phyloP scores from a whole-genome alignment of 129 eudicot species.

The Solidago caesia region DNA sequence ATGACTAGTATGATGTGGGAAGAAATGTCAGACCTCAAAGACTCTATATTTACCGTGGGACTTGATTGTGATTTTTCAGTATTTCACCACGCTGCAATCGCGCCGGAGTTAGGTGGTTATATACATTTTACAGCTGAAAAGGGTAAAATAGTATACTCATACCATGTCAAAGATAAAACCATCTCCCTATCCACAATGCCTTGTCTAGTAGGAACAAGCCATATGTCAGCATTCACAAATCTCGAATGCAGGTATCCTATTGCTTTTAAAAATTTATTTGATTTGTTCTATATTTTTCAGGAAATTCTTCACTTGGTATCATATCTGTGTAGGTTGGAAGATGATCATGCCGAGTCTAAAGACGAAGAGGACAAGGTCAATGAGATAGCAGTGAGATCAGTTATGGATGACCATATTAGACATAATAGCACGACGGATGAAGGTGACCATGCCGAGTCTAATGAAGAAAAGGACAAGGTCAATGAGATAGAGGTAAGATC shows the following conservation, averaged over 20 bases:
- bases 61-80: no score
- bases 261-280: no score
- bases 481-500: slow-evolving; percentile 8
- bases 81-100: not conserved
- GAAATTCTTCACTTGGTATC: no score
- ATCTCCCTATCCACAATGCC: slow-evolving; percentile 12
- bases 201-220: not conserved
- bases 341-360: no score
- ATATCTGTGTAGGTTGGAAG: slow-evolving; percentile 7
- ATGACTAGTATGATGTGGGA: not conserved
- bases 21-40: slow-evolving; percentile 15
- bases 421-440: not conserved
- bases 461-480: not conserved
- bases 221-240: slow-evolving; percentile 1
- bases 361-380: no score
- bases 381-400: no score
- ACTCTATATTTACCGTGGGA: slow-evolving; percentile 2
- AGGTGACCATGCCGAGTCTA: not conserved
- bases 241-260: slow-evolving; percentile 5
- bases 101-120: slow-evolving; percentile 12
- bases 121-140: not conserved
- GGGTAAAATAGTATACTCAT: slow-evolving; percentile 2
- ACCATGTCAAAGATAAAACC: slow-evolving; percentile 16
- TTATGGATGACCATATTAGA: no score
- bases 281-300: no score